These are phyloP conservation scores for Alternaria ventricosa DNA, from an alignment of 2,329 filamentous ascomycete genomes.

Conservation along the genomic window DNA sequence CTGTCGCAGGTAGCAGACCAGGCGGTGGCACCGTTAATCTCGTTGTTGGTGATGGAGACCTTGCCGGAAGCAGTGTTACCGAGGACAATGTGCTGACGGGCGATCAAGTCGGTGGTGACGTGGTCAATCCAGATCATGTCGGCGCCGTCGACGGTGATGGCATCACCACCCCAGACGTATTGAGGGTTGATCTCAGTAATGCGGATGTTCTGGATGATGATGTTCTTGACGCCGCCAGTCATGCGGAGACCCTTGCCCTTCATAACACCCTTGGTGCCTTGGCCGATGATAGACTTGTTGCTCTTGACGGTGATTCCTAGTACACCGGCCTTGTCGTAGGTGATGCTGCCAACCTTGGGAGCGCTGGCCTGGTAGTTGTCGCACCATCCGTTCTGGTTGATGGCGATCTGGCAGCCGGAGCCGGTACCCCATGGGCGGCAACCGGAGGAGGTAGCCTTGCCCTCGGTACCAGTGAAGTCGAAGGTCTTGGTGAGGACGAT, in stretches of 20 bases:
- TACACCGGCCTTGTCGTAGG: conserved; percentile 60
- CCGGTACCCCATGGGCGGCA: conserved; percentile 62
- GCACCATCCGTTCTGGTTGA: conserved; percentile 64
- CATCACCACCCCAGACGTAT: conserved; percentile 47
- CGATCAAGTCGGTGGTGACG: conserved; percentile 61
- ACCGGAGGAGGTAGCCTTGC: conserved; percentile 59
- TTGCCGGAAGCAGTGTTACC: conserved; percentile 61
- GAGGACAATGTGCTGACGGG: conserved; percentile 67
- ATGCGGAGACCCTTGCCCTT: conserved; percentile 64
- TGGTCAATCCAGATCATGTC: conserved; percentile 39
- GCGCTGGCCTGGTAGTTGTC: conserved; percentile 64
- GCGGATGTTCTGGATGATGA: conserved; percentile 57
- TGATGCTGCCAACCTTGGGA: conserved; percentile 52
- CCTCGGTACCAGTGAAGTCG: conserved; percentile 64
- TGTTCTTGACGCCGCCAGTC: conserved; percentile 53
- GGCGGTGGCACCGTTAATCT: conserved; percentile 62
- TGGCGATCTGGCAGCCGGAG: conserved; percentile 65
- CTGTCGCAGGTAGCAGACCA: conserved; percentile 66
- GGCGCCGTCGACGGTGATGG: conserved; percentile 39
- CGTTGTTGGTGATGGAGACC: conserved; percentile 66
- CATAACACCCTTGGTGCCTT: conserved; percentile 61
- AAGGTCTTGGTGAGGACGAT: conserved; percentile 65
- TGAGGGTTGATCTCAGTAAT: conserved; percentile 54
- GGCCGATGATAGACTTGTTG: conserved; percentile 65
- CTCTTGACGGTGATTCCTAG: conserved; percentile 60